These are phyloP conservation scores for Pseudocercospora crystallina DNA, from an alignment of 2,329 filamentous ascomycete genomes.

Conservation along the genomic window DNA sequence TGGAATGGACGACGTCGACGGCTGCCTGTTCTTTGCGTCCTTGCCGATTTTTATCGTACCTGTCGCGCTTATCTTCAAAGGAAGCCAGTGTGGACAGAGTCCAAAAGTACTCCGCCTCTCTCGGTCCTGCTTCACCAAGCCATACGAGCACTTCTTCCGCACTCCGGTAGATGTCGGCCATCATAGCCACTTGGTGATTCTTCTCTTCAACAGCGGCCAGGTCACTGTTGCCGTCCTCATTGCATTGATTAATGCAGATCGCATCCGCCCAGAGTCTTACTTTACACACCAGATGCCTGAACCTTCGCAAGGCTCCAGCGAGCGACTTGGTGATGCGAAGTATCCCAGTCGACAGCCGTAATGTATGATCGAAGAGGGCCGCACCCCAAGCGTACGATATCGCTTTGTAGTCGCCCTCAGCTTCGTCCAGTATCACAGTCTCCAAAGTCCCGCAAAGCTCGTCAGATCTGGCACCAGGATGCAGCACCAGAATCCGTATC, in stretches of 20 bases:
- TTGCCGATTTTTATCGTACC: no score
- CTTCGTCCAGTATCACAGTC: no score
- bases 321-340: not conserved
- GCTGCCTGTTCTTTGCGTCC: no score
- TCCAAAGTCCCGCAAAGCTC: no score
- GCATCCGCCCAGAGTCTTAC: conserved; percentile 8
- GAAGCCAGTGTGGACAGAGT: not conserved
- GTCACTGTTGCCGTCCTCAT: not conserved
- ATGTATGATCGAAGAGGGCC: not conserved
- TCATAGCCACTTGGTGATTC: conserved; percentile 5
- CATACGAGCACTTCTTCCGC: no score
- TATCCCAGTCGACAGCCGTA: not conserved
- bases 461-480: no score
- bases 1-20: no score
- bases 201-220: not conserved
- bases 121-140: not conserved
- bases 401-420: not conserved
- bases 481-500: no score
- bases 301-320: not conserved
- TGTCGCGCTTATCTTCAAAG: no score
- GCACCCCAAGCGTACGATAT: conserved; percentile 9
- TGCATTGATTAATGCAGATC: conserved; percentile 14
- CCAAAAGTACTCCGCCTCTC: not conserved
- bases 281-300: no score
- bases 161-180: not conserved